Conservation (phyloP, 1,284 basidiomycete genomes). For the Naganishia liquefaciens region DNA sequence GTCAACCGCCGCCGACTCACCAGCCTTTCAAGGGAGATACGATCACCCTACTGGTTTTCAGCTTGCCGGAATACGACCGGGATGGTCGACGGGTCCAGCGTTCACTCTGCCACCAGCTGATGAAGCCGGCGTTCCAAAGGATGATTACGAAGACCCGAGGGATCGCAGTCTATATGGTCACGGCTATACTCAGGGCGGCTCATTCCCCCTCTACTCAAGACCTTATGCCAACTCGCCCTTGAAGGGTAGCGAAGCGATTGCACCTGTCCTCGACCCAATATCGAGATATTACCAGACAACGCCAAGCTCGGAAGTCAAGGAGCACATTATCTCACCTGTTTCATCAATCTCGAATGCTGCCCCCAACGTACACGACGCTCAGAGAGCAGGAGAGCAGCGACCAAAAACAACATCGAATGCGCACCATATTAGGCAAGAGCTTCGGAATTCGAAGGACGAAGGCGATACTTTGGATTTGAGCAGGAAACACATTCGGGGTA, state of each 20-base stretch:
- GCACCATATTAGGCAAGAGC: slow-evolving; percentile 62
- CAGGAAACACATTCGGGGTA: slow-evolving; percentile 71
- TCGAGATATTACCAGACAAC: background rate
- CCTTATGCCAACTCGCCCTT: slow-evolving; percentile 15
- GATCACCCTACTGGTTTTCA: slow-evolving; percentile 17
- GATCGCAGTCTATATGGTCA: slow-evolving; percentile 5
- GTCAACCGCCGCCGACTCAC: slow-evolving; percentile 16
- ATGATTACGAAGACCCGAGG: slow-evolving; percentile 1
- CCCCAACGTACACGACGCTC: background rate
- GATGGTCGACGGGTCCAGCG: slow-evolving; percentile 11
- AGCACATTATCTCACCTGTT: background rate
- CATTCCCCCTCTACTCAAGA: slow-evolving; percentile 19
- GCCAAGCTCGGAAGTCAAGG: slow-evolving; percentile 1
- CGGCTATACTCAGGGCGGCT: slow-evolving; percentile 14
- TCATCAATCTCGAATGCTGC: background rate
- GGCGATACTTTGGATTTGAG: slow-evolving; percentile 80
- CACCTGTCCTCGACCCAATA: background rate
- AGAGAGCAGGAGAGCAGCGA: background rate
- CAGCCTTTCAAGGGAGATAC: background rate
- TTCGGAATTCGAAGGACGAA: slow-evolving; percentile 68
- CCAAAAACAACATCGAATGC: slow-evolving; percentile 9
- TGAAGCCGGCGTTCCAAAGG: background rate
- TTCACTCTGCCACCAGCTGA: slow-evolving; percentile 7
- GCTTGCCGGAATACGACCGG: slow-evolving; percentile 15
- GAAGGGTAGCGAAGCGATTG: background rate